Evolutionary conservation across 164 flowering plant species (phyloP).

Genomic region (Saururus chinensis): DNA sequence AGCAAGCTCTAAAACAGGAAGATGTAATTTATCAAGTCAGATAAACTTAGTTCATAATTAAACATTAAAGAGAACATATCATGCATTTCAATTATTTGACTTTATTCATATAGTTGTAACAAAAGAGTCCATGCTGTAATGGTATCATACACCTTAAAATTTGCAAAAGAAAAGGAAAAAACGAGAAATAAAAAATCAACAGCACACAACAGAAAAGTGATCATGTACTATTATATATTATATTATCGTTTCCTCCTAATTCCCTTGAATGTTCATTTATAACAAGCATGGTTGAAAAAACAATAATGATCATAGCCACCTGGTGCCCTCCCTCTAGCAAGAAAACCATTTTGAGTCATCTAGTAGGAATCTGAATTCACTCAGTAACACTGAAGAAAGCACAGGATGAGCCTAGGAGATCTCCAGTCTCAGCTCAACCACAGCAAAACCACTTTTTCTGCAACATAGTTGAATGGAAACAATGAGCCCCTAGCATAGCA

Average conservation of each 20-base stretch:
- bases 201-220: not conserved
- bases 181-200: not conserved
- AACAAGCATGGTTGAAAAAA: not conserved
- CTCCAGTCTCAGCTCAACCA: not conserved
- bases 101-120: not conserved
- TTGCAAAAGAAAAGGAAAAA: too few relatives aligned
- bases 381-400: not conserved
- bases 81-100: not conserved
- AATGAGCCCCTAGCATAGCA: not conserved
- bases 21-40: too few relatives aligned
- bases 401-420: not conserved
- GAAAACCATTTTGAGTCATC: not conserved
- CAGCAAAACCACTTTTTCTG: slow-evolving; percentile 2
- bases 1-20: too few relatives aligned
- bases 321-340: not conserved
- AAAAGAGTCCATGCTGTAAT: not conserved
- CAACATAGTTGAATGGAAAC: not conserved
- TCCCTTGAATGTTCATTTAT: not conserved
- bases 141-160: not conserved
- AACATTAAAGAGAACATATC: too few relatives aligned
- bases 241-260: not conserved
- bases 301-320: not conserved
- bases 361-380: not conserved
- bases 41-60: too few relatives aligned
- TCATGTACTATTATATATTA: not conserved